These are phyloP conservation scores for Capsicum baccatum DNA, from an alignment of 257 asterid species.

Conservation along the genomic window DNA sequence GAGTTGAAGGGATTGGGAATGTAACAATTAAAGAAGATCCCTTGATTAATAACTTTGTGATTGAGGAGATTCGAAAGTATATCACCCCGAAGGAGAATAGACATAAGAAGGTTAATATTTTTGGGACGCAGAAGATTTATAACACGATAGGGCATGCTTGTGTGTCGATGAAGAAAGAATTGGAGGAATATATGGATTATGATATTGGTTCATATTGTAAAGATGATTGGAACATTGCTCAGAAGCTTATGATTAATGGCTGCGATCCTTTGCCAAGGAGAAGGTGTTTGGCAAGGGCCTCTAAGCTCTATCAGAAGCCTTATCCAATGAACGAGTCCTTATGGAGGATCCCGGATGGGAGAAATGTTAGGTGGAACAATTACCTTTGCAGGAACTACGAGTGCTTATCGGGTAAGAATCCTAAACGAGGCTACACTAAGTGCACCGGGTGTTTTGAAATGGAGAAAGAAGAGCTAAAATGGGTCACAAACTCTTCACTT, in stretches of 20 bases:
- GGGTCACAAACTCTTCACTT: slow-evolving; percentile 56
- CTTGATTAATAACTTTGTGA: slow-evolving; percentile 62
- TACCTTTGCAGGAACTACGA: slow-evolving; percentile 73
- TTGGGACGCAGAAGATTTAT: slow-evolving; percentile 60
- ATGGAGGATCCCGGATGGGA: slow-evolving; percentile 80
- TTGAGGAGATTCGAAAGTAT: slow-evolving; percentile 89
- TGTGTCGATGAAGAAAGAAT: slow-evolving; percentile 61
- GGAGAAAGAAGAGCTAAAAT: slow-evolving; percentile 78
- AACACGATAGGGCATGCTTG: slow-evolving; percentile 92
- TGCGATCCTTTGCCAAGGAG: slow-evolving; percentile 91
- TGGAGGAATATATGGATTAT: slow-evolving; percentile 89
- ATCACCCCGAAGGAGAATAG: slow-evolving; percentile 76
- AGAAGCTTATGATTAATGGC: slow-evolving; percentile 79
- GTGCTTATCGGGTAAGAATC: slow-evolving; percentile 80
- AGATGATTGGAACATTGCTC: slow-evolving; percentile 84
- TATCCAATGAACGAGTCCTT: slow-evolving; percentile 84
- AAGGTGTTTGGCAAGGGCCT: slow-evolving; percentile 82
- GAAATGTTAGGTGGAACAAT: slow-evolving; percentile 91
- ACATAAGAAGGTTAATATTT: slow-evolving; percentile 64
- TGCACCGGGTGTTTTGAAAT: slow-evolving; percentile 86
- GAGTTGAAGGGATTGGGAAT: slow-evolving; percentile 41
- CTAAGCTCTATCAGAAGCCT: slow-evolving; percentile 75
- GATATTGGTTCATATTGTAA: slow-evolving; percentile 89
- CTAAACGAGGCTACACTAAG: slow-evolving; percentile 66
- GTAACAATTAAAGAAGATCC: slow-evolving; percentile 63